phyloP scores from a whole-genome alignment of 1,284 basidiomycete genomes.

The Trichosporon coremiiforme region DNA sequence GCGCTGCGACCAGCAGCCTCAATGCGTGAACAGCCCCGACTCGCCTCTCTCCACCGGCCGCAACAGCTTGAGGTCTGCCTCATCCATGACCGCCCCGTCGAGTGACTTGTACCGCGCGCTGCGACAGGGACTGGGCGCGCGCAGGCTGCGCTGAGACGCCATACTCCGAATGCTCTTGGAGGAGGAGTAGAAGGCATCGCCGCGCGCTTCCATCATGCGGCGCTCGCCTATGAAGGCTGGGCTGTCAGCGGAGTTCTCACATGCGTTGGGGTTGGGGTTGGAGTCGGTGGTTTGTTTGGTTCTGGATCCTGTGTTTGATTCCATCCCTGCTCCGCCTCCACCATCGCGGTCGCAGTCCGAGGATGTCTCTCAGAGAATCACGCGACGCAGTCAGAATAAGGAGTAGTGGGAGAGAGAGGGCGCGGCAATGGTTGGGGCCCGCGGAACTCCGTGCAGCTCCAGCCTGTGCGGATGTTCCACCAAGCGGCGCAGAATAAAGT shows the following conservation, averaged over 20 bases:
- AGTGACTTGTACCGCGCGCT: conserved; percentile 11
- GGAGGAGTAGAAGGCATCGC: conserved; percentile 2
- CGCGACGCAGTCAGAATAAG: no score
- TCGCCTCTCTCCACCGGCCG: conserved; percentile 11
- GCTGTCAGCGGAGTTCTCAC: neutral
- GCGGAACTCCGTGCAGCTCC: no score
- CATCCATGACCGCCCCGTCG: conserved; percentile 9
- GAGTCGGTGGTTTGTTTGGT: neutral
- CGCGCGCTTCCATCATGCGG: neutral
- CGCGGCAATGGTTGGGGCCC: no score
- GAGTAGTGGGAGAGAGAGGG: no score
- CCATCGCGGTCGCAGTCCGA: no score
- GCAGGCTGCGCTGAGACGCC: neutral
- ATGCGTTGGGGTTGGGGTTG: no score
- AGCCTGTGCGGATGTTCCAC: no score
- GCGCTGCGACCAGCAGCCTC: no score
- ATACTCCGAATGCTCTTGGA: neutral
- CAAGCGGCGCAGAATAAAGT: no score
- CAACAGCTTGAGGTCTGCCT: conserved; percentile 6
- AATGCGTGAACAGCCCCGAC: neutral
- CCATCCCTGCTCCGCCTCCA: neutral
- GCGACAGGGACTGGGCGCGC: conserved; percentile 8
- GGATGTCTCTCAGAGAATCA: no score
- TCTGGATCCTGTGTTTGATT: neutral
- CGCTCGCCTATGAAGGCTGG: conserved; percentile 14